phyloP scores from a whole-genome alignment of 2,329 filamentous ascomycete species.

The Zymoseptoria passerinii region DNA sequence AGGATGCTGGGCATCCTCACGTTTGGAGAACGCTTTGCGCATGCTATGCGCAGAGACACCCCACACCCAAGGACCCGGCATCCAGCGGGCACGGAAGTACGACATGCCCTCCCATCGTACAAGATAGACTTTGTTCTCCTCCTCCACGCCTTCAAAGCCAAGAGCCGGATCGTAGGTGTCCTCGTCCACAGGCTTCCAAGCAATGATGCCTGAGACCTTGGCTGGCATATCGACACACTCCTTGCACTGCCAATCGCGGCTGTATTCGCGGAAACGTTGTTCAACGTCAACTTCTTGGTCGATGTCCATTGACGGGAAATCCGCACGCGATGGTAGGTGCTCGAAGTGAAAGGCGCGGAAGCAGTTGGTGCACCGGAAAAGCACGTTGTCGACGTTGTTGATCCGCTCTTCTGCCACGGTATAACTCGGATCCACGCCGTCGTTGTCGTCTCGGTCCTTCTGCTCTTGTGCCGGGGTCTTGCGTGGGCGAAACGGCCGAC shows the following conservation, averaged over 20 bases:
- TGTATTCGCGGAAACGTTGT: slow-evolving; percentile 64
- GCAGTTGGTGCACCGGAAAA: slow-evolving; percentile 77
- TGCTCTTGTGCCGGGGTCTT: slow-evolving; percentile 75
- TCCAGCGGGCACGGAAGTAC: slow-evolving; percentile 77
- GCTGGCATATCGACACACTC: slow-evolving; percentile 58
- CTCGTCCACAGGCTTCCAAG: slow-evolving; percentile 68
- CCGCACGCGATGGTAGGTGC: slow-evolving; percentile 57
- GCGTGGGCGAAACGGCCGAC: slow-evolving; percentile 62
- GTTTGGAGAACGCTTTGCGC: slow-evolving; percentile 69
- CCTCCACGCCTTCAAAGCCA: slow-evolving; percentile 49
- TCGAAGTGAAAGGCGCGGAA: slow-evolving; percentile 74
- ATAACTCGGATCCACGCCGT: slow-evolving; percentile 67
- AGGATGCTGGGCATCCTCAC: slow-evolving; percentile 53
- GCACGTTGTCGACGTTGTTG: slow-evolving; percentile 65
- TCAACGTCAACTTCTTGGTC: slow-evolving; percentile 45
- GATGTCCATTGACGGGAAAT: slow-evolving; percentile 36
- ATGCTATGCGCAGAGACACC: slow-evolving; percentile 56
- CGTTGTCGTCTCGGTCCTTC: slow-evolving; percentile 68
- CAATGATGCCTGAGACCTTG: slow-evolving; percentile 71
- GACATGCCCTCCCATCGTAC: slow-evolving; percentile 78
- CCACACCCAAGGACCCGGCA: slow-evolving; percentile 81
- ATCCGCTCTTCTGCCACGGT: slow-evolving; percentile 54
- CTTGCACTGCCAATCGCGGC: slow-evolving; percentile 67
- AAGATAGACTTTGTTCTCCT: slow-evolving; percentile 84
- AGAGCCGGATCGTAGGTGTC: slow-evolving; percentile 48